Base-by-base conservation (phyloP, 805 yeast species). In the Metschnikowia gelsemii region DNA sequence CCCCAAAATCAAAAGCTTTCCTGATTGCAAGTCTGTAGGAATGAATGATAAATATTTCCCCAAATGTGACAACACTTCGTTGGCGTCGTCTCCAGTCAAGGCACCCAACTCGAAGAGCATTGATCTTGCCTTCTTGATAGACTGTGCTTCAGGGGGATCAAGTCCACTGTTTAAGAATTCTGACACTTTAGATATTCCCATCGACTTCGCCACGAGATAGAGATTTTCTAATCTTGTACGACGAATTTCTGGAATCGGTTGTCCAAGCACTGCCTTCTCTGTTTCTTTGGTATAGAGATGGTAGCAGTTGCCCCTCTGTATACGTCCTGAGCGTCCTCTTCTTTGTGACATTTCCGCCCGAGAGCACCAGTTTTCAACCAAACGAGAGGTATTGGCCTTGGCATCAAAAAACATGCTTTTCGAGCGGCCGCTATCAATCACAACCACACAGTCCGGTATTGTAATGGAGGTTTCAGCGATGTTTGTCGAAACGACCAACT, bases 241-340 rank as follows among this genome's bases (percentile, higher is more conserved):
- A 49, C 80, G 79, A 39, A 91, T 91, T 58, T 91, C 99, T 0
- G 99, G 97, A 13, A 84, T 72, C 0, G 96, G 96, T 50, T 83
- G 82, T 1, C 74, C 68, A 12, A 75, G 64, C 91, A 89, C 84
- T 17, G 62, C 58, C 1, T 61, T 59, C 4, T 70, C 68, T 0
- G 87, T 75, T 2, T 76, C 76, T 39, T 68, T 65, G 1, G 96
- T 83, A 62, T 78, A 91, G 34, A 91, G 57, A 57, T 86, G 89
- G 62, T 80, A 91, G 48, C 97, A 89, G 11, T 70, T 67, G 43
- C 99, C 99, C 19, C 72, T 72, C 25, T 82, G 77, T 9, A 91
- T 88, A 76, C 99, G 90, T 49, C 99, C 99, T n/a, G 97, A 91
- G 70, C 99, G 85, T 60, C 99, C 99, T 61, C 96, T 73, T 66